A percentile compares a stretch with the other conserved stretches of the same genome.
These are phyloP conservation scores for Phalaenopsis equestris DNA, from an alignment of 106 monocot species.

Conservation along the genomic window DNA sequence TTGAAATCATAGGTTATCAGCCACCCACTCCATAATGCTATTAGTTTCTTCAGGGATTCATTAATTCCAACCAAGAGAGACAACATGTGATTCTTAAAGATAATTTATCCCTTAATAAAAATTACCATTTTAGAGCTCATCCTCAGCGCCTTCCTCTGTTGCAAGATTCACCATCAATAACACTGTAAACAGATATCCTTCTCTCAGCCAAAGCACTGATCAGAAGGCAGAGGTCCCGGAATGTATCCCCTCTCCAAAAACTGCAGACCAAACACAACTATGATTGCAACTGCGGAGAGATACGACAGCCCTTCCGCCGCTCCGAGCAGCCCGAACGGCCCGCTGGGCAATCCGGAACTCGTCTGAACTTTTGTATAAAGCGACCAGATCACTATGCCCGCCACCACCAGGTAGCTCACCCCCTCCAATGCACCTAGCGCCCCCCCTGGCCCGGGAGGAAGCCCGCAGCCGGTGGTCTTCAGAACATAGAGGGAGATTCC, in stretches of 20 bases:
- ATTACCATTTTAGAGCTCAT: no score
- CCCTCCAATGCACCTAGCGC: slow-evolving; percentile 69
- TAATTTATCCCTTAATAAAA: no score
- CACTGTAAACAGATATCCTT: no score
- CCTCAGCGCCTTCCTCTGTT: no score
- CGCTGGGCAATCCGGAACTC: slow-evolving; percentile 66
- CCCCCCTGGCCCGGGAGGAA: slow-evolving; percentile 71
- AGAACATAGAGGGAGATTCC: slow-evolving; percentile 63
- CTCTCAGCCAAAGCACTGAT: slow-evolving; percentile 68
- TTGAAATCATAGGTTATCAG: no score
- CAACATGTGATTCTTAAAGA: no score
- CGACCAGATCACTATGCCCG: slow-evolving; percentile 71
- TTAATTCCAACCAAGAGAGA: no score
- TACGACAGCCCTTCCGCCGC: slow-evolving; percentile 80
- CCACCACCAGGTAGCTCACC: slow-evolving; percentile 70
- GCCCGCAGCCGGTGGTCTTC: slow-evolving; percentile 87
- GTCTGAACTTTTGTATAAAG: slow-evolving; percentile 66
- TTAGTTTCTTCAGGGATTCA: no score
- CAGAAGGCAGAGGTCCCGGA: slow-evolving; percentile 73
- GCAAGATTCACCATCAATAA: no score
- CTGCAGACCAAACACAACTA: slow-evolving; percentile 77
- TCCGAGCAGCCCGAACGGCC: slow-evolving; percentile 70
- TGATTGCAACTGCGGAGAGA: slow-evolving; percentile 43
- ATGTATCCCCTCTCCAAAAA: slow-evolving; percentile 52
- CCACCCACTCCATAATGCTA: no score